Evolutionary conservation across 345 rosid species (phyloP).

Genomic region (Bretschneidera sinensis): DNA sequence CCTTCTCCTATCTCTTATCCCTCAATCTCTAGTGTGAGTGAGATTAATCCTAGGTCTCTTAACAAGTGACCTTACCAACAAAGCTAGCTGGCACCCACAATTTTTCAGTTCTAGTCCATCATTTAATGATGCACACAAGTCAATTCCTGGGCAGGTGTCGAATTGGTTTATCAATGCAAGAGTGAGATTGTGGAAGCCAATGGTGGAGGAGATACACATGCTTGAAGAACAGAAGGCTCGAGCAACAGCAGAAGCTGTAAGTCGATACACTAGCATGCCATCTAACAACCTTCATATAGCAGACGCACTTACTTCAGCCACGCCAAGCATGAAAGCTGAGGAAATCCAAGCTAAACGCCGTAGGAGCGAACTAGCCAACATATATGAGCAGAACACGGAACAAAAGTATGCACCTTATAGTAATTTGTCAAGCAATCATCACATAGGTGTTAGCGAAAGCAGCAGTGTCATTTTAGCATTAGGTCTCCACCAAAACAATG

Average conservation of each 20-base stretch:
- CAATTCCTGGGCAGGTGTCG: constrained; percentile 29
- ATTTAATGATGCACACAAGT: background rate
- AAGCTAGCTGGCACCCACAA: no score
- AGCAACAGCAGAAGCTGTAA: constrained; percentile 6
- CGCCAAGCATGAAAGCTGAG: background rate
- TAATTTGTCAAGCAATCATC: no score
- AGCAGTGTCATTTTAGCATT: constrained; percentile 27
- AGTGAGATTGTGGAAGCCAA: constrained; percentile 46
- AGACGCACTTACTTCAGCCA: background rate
- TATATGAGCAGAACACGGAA: constrained; percentile 3
- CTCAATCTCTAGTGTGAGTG: no score
- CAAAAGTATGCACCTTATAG: no score
- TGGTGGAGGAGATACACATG: constrained; percentile 43
- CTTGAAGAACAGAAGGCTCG: constrained; percentile 28
- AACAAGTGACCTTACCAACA: no score
- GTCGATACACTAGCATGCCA: background rate
- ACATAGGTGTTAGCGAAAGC: constrained; percentile 3
- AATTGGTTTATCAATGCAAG: constrained; percentile 49
- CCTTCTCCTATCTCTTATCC: no score
- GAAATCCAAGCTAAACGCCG: constrained; percentile 17
- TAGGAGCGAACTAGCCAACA: constrained; percentile 6
- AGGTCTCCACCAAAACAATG: constrained; percentile 24
- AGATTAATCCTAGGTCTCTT: no score
- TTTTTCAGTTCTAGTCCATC: background rate
- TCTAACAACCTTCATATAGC: constrained; percentile 6